These are phyloP conservation scores for Xylaria longipes DNA, from an alignment of 495 filamentous ascomycete species.

Conservation along the genomic window DNA sequence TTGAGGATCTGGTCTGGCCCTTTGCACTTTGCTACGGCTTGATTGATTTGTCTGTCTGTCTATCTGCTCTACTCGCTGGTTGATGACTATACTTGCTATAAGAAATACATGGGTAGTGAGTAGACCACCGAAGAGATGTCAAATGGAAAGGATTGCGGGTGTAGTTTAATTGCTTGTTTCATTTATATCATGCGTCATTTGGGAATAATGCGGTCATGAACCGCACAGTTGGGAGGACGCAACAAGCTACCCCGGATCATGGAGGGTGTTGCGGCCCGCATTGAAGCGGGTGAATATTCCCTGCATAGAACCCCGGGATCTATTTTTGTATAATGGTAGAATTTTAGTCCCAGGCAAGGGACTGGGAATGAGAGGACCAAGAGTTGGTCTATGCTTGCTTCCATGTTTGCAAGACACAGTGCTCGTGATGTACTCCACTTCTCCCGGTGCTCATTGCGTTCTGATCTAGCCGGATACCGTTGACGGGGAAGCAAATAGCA, in stretches of 20 bases:
- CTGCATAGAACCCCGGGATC: not conserved
- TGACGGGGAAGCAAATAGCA: not conserved
- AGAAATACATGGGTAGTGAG: not conserved
- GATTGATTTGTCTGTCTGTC: not conserved
- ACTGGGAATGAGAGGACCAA: not conserved
- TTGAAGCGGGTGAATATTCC: not conserved
- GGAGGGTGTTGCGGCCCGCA: not conserved
- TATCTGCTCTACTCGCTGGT: not conserved
- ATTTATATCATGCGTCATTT: not conserved
- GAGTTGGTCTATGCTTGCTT: not conserved
- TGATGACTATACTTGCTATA: not conserved
- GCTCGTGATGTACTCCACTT: not conserved
- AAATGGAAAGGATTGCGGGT: not conserved
- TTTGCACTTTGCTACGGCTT: slow-evolving; percentile 34
- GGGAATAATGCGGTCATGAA: not conserved
- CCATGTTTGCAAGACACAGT: not conserved
- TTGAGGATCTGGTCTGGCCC: slow-evolving; percentile 45
- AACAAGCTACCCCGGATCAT: not conserved
- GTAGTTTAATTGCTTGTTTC: not conserved
- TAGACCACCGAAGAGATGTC: not conserved
- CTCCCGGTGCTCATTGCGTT: not conserved
- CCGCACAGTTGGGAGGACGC: not conserved
- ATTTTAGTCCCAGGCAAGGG: not conserved
- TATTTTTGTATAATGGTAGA: not conserved
- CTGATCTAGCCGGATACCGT: not conserved